Evolutionary conservation across 345 rosid species (phyloP), one percentile per base, ranked within the genome.

Genomic region (Bruguiera parviflora): DNA sequence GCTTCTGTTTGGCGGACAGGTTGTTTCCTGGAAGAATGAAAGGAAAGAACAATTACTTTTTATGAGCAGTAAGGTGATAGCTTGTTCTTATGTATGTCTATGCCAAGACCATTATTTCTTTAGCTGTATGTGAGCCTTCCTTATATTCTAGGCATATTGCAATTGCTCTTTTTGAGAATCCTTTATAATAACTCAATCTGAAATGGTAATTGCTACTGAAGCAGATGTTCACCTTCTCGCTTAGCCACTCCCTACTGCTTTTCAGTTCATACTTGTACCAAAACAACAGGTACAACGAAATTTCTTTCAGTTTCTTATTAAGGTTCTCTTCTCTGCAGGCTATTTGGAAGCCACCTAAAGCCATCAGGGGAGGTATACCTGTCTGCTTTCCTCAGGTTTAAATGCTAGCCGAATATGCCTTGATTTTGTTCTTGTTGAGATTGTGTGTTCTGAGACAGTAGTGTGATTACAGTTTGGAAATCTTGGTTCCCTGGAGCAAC

Each of bases 371-470:
- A 65, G 98, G 98, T 55, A 88, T 94, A 79, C 85, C 92, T 46
- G 76, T 91, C 77, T 91, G 88, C 85, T 91, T 91, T 82, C 97
- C 95, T 67, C 96, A 94, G 98, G 98, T 94, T 65, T 80, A 75
- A 67, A 21, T 71, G 61, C 75, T 72, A 65, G 31, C 55, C 22
- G n/a, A 64, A 71, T 22, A n/a, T 35, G 29, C 58, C 52, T 46
- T 52, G 29, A 62, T n/a, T 64, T 51, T 22, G 33, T 43, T 13
- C 57, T 64, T 43, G 22, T 39, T 35, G 31, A 47, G 25, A 20
- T 66, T 70, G 31, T 59, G 62, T 46, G 24, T 73, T 73, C 71
- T 74, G 28, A 66, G 43, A 27, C n/a, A n/a, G 15, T 74, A 8
- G 64, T 70, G 68, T 49, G 22, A 52, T 68, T 82, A 71, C 84